Evolutionary conservation across 345 rosid species (phyloP).

Genomic region (Syzygium oleosum): DNA sequence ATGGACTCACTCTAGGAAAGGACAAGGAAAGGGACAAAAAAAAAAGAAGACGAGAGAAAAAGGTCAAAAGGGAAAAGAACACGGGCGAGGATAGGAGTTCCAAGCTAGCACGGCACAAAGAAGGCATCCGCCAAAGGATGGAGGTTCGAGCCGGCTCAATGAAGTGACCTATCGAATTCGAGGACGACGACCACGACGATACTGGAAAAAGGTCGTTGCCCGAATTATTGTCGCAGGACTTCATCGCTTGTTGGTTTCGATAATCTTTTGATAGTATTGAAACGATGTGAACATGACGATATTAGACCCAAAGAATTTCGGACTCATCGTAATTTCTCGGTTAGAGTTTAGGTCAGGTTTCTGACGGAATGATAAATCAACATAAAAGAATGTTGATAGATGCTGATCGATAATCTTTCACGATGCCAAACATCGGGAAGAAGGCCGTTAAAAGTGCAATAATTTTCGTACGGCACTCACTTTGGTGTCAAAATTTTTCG

Average conservation of each 20-base stretch:
- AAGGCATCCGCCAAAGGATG: background rate
- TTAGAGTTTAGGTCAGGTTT: background rate
- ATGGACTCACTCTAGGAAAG: background rate
- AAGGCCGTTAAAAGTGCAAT: too few species aligned
- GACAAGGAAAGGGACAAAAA: background rate
- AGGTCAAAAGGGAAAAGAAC: background rate
- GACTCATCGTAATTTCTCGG: background rate
- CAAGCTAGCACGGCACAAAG: background rate
- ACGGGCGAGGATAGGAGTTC: background rate
- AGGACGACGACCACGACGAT: background rate
- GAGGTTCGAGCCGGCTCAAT: background rate
- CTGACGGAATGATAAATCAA: rapidly evolving
- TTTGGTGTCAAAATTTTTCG: background rate
- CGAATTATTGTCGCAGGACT: background rate
- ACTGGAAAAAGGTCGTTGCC: background rate
- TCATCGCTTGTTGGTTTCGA: background rate
- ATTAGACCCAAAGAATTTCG: background rate
- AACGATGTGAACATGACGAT: background rate
- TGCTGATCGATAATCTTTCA: rapidly evolving
- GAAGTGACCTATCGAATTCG: background rate
- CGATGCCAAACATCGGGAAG: background rate
- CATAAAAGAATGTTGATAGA: rapidly evolving
- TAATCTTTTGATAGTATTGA: background rate
- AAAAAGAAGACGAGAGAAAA: background rate
- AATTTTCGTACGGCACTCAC: too few species aligned